phyloP scores from a whole-genome alignment of 225 moss, liverwort and hornwort species.

The Ulota crispa region DNA sequence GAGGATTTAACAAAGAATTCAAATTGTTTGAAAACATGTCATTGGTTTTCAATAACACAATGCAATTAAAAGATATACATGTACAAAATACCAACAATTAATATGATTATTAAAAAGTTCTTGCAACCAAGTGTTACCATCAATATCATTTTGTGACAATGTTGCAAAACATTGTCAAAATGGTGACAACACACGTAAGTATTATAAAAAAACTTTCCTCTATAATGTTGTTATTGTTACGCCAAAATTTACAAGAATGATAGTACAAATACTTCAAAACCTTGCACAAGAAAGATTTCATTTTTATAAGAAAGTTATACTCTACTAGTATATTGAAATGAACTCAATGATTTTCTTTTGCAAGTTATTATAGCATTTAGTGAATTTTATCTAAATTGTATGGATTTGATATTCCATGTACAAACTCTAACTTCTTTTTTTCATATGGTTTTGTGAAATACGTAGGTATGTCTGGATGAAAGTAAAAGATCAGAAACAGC shows the following conservation, averaged over 20 bases:
- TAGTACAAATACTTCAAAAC: not conserved
- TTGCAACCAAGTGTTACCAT: accelerated
- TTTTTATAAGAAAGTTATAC: accelerated
- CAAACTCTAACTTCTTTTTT: no score
- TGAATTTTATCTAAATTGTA: accelerated
- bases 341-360: not conserved
- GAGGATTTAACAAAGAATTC: no score
- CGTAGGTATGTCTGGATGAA: not conserved
- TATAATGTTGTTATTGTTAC: accelerated
- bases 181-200: not conserved
- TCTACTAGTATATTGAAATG: accelerated
- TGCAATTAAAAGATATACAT: accelerated
- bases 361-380: not conserved
- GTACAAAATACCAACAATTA: not conserved
- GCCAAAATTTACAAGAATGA: accelerated
- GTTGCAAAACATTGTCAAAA: not conserved
- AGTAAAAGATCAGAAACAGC: not conserved
- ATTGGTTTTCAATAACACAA: not conserved
- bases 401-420: accelerated
- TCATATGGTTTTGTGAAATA: not conserved
- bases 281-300: not conserved
- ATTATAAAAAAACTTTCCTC: accelerated
- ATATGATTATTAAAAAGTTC: not conserved
- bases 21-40: not conserved
- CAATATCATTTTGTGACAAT: not conserved